Conservation (phyloP, 1,139 yeast genomes). For the Groenewaldozyma sp. region DNA sequence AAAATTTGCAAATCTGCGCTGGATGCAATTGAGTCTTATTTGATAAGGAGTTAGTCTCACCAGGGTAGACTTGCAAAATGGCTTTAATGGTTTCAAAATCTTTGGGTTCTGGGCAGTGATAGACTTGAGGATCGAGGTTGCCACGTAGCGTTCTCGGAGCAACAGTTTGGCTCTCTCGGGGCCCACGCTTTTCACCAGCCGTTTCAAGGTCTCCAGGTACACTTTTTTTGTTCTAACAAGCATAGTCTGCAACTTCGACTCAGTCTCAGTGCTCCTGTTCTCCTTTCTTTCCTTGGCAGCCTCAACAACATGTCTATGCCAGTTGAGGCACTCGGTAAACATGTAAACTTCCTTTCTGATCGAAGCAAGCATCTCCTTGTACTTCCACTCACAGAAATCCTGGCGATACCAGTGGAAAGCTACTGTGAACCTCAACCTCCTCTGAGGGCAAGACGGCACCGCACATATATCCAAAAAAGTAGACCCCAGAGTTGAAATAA, state of each 20-base stretch:
- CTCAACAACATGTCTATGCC: background rate
- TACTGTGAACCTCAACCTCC: conserved; percentile 17
- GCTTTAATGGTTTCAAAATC: background rate
- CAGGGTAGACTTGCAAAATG: background rate
- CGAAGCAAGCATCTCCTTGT: conserved; percentile 14
- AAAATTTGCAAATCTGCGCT: conserved; percentile 4
- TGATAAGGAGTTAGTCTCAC: conserved; percentile 1
- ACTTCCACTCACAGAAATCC: conserved; percentile 17
- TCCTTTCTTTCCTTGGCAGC: conserved; percentile 1
- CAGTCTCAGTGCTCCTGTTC: conserved; percentile 6
- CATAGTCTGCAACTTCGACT: background rate
- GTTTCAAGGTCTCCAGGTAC: background rate
- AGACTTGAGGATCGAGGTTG: background rate
- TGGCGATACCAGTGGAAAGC: conserved; percentile 17
- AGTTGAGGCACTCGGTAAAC: background rate
- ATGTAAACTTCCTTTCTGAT: conserved; percentile 8
- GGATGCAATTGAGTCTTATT: conserved; percentile 3
- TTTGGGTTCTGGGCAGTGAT: background rate
- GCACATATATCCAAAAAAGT: conserved; percentile 17
- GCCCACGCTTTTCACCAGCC: background rate
- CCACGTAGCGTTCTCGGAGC: background rate
- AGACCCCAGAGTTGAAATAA: conserved; percentile 15
- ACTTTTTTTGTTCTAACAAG: background rate
- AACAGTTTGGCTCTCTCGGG: background rate
- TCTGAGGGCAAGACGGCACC: conserved; percentile 14